phyloP scores from a whole-genome alignment of 2,329 filamentous ascomycete genomes.

The Thermothelomyces thermophilus region DNA sequence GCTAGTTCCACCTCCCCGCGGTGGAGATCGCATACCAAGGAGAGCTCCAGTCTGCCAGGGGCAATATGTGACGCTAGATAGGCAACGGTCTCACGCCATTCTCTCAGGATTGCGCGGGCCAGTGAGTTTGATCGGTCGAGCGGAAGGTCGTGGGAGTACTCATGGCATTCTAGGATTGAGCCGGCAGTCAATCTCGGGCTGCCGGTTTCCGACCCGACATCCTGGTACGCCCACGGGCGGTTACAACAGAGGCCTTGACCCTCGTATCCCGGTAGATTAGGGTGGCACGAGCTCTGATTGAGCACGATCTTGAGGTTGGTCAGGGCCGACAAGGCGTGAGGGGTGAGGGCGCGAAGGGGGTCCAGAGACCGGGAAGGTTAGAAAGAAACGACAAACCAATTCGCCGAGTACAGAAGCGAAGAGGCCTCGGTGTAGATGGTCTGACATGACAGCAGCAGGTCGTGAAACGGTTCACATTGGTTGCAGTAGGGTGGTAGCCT shows the following conservation, averaged over 20 bases:
- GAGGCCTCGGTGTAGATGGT: slow-evolving; percentile 4
- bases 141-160: not conserved
- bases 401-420: not conserved
- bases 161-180: not conserved
- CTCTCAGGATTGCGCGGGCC: not conserved
- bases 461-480: too few species aligned
- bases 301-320: slow-evolving; percentile 2
- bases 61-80: not conserved
- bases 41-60: slow-evolving; percentile 4
- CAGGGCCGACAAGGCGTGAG: not conserved
- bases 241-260: not conserved
- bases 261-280: not conserved
- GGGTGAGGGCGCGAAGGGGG: not conserved
- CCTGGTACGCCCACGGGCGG: not conserved
- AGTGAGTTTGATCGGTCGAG: not conserved
- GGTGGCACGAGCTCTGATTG: slow-evolving; percentile 7
- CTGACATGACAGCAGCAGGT: slow-evolving; percentile 1
- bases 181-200: not conserved
- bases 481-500: too few species aligned
- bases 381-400: slow-evolving; percentile 1
- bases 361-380: not conserved
- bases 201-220: not conserved
- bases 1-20: not conserved
- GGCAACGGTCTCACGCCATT: not conserved
- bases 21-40: slow-evolving; percentile 5